Evolutionary conservation across 257 asterid genomes (phyloP).

Genomic region (Agastache rugosa): DNA sequence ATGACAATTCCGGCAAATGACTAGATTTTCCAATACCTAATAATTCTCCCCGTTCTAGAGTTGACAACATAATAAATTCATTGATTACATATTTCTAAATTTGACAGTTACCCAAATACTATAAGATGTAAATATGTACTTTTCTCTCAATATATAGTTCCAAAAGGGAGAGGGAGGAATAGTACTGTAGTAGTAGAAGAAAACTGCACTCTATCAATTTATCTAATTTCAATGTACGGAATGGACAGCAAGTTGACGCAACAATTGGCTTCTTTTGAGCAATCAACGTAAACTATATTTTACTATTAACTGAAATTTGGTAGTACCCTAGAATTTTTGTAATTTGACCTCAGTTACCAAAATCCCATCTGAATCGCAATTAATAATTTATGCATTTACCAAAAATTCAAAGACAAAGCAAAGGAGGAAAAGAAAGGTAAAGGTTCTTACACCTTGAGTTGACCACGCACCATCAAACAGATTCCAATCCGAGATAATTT

Average conservation of each 20-base stretch:
- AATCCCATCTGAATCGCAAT: background rate
- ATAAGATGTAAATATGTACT: too few species aligned
- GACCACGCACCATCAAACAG: background rate
- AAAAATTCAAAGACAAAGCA: background rate
- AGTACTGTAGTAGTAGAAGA: background rate
- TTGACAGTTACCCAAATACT: too few species aligned
- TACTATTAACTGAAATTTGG: background rate
- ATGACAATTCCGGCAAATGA: too few species aligned
- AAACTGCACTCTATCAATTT: constrained; percentile 3
- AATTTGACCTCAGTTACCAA: background rate
- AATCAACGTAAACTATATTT: background rate
- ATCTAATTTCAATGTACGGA: background rate
- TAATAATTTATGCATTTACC: background rate
- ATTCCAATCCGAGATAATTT: background rate
- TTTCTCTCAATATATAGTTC: background rate
- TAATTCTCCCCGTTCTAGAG: too few species aligned
- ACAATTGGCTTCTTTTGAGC: constrained; percentile 20
- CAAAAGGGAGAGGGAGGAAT: background rate
- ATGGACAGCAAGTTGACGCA: background rate
- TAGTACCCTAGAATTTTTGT: background rate
- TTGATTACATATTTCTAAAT: too few species aligned
- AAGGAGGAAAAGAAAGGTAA: background rate
- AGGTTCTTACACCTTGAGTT: constrained; percentile 25
- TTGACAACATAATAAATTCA: too few species aligned
- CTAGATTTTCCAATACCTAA: too few species aligned